Evolutionary conservation across 257 asterid genomes (phyloP), one percentile per base, ranked within the genome.

Genomic region (Fraxinus excelsior): DNA sequence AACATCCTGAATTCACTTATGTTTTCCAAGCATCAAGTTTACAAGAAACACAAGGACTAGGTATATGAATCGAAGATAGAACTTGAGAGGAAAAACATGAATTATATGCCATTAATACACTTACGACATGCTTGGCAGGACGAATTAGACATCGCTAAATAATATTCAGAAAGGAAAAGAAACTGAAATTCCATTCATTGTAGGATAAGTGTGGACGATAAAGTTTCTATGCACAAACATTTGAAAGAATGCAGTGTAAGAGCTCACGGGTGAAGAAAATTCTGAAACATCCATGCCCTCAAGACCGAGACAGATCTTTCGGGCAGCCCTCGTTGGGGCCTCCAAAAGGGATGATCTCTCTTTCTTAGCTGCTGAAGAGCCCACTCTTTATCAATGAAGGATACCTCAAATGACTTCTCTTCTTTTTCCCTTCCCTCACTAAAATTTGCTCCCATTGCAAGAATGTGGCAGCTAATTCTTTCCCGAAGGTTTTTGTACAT

Each of bases 231-330:
- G 64, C 64, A 53, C 25, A 62, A 62, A 26, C 18, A 10, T 23
- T 62, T 62, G 13, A 62, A 26, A 62, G 25, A 73, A 25, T 23
- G 19, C 9, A 38, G 16, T 18, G 12, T 42, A 21, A 67, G 60
- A 72, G 26, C 92, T 84, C 80, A 94, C 99, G 99, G 99, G 78
- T 94, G 99, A 68, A 94, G 99, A 78, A 94, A 94, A 80, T 94
- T 94, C 75, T 92, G 97, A 80, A 92, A 94, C 99, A 94, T 92
- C 99, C 99, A 94, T 0, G 99, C 93, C 82, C 96, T 89, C 78
- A 94, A 83, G 38, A 94, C 95, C 13, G 99, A 88, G 67, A 94
- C 99, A 2, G 99, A 92, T 77, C 89, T 88, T 83, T 92, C 99
- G 0, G 99, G 99, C 74, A 94, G 80, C 19, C 99, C 99, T 86